phyloP scores from a whole-genome alignment of 345 rosid genomes.

The Heritiera littoralis region DNA sequence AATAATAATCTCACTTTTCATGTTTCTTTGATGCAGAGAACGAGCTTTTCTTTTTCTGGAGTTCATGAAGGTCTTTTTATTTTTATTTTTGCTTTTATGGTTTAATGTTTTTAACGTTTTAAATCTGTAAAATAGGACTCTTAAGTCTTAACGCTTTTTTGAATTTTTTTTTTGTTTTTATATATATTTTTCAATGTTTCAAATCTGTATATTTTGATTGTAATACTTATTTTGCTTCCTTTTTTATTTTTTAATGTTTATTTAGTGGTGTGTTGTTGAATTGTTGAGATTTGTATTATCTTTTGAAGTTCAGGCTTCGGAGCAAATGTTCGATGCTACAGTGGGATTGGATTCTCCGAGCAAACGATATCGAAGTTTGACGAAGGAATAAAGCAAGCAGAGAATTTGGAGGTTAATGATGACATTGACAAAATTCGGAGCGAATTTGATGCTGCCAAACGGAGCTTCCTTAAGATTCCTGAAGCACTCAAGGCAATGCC shows the following conservation, averaged over 20 bases:
- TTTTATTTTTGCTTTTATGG: neutral
- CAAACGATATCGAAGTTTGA: conserved; percentile 33
- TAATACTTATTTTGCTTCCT: neutral
- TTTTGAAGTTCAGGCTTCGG: conserved; percentile 32
- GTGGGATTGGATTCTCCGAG: conserved; percentile 29
- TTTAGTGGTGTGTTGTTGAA: neutral
- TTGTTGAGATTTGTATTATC: neutral
- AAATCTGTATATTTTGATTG: neutral
- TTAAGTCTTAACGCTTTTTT: neutral
- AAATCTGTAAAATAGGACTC: neutral
- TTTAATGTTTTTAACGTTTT: neutral
- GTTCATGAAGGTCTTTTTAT: conserved; percentile 29
- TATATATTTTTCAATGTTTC: neutral
- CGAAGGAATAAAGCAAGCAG: conserved; percentile 18
- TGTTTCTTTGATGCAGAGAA: conserved; percentile 45
- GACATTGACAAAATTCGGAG: conserved; percentile 58
- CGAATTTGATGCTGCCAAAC: conserved; percentile 69
- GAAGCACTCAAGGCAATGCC: conserved; percentile 39
- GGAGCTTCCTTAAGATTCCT: conserved; percentile 73
- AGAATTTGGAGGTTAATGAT: conserved; percentile 28
- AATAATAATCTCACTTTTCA: neutral
- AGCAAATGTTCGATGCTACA: conserved; percentile 37
- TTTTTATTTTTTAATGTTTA: neutral
- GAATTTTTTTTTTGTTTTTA: neutral
- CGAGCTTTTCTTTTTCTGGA: conserved; percentile 27